Percentiles rank a stretch among this genome's conserved stretches.
Evolutionary conservation across 1,139 yeast genomes (phyloP).

Genomic region (Pichia norvegensis): DNA sequence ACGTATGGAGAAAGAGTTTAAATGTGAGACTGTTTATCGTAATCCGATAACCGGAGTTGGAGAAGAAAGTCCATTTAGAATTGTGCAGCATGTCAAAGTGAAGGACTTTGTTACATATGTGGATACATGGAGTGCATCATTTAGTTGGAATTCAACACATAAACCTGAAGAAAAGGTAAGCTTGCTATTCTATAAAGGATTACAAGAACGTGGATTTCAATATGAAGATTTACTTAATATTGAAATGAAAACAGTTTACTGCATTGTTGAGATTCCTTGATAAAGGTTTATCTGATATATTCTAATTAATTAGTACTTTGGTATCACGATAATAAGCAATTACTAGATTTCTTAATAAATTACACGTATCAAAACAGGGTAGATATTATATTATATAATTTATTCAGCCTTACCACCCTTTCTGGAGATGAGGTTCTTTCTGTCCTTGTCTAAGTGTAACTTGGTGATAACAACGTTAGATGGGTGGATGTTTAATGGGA

Average conservation of each 20-base stretch:
- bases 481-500: conserved; percentile 97
- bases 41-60: conserved; percentile 16
- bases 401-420: conserved; percentile 82
- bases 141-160: conserved; percentile 47
- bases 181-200: conserved; percentile 24
- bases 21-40: conserved; percentile 23
- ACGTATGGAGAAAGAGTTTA: conserved; percentile 11
- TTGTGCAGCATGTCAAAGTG: conserved; percentile 38
- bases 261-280: background rate
- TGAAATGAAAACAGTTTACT: conserved; percentile 34
- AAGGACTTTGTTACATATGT: conserved; percentile 42
- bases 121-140: conserved; percentile 65
- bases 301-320: background rate
- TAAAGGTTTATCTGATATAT: background rate
- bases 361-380: background rate
- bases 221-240: conserved; percentile 15
- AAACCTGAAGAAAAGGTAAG: conserved; percentile 22
- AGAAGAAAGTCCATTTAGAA: conserved; percentile 10
- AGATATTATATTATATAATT: conserved; percentile 14
- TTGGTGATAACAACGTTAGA: conserved; percentile 98
- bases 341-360: conserved; percentile 1
- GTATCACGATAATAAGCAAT: background rate
- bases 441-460: conserved; percentile 97
- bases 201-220: conserved; percentile 18
- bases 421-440: conserved; percentile 94